Conservation (phyloP, 2,329 filamentous ascomycete genomes). For the Didymella keratinophila region DNA sequence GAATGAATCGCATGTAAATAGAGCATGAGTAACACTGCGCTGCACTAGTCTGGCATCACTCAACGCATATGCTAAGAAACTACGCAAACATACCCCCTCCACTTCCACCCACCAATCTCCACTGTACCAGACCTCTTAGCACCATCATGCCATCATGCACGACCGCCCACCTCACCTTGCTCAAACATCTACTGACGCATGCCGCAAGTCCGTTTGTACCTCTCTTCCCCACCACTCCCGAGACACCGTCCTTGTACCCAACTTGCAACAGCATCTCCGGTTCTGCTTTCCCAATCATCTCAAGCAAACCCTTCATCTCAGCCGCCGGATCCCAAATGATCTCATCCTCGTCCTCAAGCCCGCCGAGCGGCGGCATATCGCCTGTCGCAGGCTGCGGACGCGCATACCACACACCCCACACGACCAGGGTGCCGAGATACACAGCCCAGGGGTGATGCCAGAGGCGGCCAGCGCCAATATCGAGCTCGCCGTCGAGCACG, state of each 20-base stretch:
- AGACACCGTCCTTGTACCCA: slow-evolving; percentile 34
- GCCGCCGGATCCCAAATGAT: slow-evolving; percentile 60
- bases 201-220: slow-evolving; percentile 62
- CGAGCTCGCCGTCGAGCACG: slow-evolving; percentile 53
- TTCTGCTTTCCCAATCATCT: slow-evolving; percentile 51
- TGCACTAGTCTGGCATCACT: slow-evolving; percentile 1
- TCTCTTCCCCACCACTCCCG: slow-evolving; percentile 56
- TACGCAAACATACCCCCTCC: slow-evolving; percentile 22
- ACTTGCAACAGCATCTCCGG: slow-evolving; percentile 46
- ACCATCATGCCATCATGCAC: slow-evolving; percentile 69
- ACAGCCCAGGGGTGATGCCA: slow-evolving; percentile 71
- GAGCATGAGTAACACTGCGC: neutral
- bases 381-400: slow-evolving; percentile 25
- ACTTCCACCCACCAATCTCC: slow-evolving; percentile 47
- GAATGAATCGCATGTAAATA: neutral
- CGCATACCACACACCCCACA: slow-evolving; percentile 65
- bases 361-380: slow-evolving; percentile 3
- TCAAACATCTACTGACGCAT: slow-evolving; percentile 63
- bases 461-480: slow-evolving; percentile 59
- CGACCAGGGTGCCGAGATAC: slow-evolving; percentile 65
- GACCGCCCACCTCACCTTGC: slow-evolving; percentile 67
- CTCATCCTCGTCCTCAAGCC: slow-evolving; percentile 53
- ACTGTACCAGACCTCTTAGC: slow-evolving; percentile 53
- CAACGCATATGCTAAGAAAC: neutral
- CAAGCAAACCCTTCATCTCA: slow-evolving; percentile 58